Evolutionary conservation across 345 rosid genomes (phyloP).

Genomic region (Rhodamnia rubescens): DNA sequence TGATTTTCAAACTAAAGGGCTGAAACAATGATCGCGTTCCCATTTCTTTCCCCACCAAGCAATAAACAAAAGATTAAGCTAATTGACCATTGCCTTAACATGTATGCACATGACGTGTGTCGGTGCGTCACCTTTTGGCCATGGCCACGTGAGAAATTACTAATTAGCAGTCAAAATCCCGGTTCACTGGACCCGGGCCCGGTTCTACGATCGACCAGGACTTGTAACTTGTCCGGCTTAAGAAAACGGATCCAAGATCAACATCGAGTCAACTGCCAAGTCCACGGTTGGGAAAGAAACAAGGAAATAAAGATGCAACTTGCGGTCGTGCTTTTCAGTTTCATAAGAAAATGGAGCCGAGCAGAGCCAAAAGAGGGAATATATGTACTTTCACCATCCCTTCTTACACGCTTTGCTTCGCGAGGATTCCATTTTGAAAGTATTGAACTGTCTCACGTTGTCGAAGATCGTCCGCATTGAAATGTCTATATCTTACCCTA

Average conservation of each 20-base stretch:
- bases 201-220: background rate
- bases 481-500: no score
- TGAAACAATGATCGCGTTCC: background rate
- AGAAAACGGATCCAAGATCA: background rate
- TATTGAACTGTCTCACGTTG: no score
- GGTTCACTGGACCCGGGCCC: background rate
- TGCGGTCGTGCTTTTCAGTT: background rate
- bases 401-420: background rate
- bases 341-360: background rate
- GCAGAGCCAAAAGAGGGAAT: background rate
- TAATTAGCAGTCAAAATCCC: background rate
- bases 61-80: background rate
- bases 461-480: no score
- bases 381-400: no score
- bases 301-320: background rate
- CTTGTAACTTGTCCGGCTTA: background rate
- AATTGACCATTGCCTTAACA: background rate
- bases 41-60: background rate
- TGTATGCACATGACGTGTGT: background rate
- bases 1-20: background rate
- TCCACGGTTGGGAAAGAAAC: background rate
- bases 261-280: background rate
- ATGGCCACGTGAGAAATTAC: background rate
- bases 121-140: background rate
- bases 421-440: background rate